Base-by-base conservation (phyloP, 2,329 filamentous ascomycete species). In the Pseudofabraea citricarpa region DNA sequence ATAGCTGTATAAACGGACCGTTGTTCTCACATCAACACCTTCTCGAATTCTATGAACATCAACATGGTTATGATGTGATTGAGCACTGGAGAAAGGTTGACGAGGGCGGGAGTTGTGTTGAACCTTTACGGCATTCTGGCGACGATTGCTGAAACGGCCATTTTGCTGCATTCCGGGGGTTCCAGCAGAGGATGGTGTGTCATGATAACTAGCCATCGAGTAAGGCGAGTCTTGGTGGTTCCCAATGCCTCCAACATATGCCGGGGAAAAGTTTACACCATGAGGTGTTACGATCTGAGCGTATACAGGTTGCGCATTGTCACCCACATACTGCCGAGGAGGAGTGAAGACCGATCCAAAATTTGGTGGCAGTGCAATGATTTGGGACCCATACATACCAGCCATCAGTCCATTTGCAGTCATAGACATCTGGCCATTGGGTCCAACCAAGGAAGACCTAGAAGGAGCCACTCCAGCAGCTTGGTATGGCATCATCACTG, bases 1-100 rank as follows among this genome's bases (percentile, higher is more conserved):
- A 8, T n/a, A 38, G 2, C 6, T n/a, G 12, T n/a, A 10, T 15
- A 41, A 37, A 23, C 18, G 64, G 68, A 87, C 85, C 1, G 85
- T 90, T 7, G 85, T 89, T 40, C 85, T 78, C 46, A 89, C 84
- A 59, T 90, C 85, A 36, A 77, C 75, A 8, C 85, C 85, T 13
- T 79, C 72, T 15, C 71, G 68, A 52, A 83, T 83, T n/a, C 73
- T 71, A 44, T 68, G 66, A 37, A 79, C 70, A 48, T 83, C 79
- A 5, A 84, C 80, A 19, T 79, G 71, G 45, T 83, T 84, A 55
- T 82, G 77, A 47, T 79, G 73, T 22, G 70, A 70, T 2, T 69
- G 62, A 5, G 67, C 63, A 43, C 68, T 74, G 52, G 70, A 70
- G 44, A 70, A 69, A 23, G 43, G 31, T 18, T 43, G 27, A 60